Percentiles rank a stretch among this genome's conserved stretches.
Conservation (phyloP, 805 yeast genomes). For the Cyberlindnera amylophila region DNA sequence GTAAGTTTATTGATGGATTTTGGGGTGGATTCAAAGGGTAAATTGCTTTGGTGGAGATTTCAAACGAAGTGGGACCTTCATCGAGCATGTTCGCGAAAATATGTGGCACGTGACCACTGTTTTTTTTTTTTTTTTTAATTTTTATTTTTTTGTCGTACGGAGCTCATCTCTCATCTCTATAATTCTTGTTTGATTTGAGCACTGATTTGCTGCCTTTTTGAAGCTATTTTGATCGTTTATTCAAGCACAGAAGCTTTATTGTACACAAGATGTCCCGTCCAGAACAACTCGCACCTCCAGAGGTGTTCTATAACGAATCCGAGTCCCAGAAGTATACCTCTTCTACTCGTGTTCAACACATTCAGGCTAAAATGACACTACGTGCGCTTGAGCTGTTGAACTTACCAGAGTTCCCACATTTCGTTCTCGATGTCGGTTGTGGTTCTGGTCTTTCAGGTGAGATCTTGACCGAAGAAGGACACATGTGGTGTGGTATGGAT, state of each 20-base stretch:
- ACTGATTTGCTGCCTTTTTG: no score
- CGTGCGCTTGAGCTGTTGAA: constrained; percentile 87
- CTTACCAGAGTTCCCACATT: constrained; percentile 47
- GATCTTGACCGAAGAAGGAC: constrained; percentile 89
- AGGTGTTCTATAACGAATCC: constrained; percentile 84
- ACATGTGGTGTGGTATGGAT: constrained; percentile 94
- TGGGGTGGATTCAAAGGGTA: no score
- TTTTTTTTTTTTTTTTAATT: no score
- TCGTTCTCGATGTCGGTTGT: constrained; percentile 88
- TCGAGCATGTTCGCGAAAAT: no score
- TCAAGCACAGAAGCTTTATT: no score
- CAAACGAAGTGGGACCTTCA: no score
- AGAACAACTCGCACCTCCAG: constrained; percentile 95
- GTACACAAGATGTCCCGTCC: constrained; percentile 76
- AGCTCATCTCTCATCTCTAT: no score
- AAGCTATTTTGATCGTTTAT: no score
- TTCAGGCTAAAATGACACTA: constrained; percentile 96
- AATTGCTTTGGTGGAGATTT: no score
- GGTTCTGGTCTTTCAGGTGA: constrained; percentile 97
- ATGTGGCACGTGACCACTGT: no score
- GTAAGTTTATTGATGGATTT: background rate
- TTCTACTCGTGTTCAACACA: constrained; percentile 95
- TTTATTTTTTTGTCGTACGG: no score
- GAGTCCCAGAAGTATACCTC: constrained; percentile 89
- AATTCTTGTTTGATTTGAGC: no score